A percentile compares a stretch with the other conserved stretches of the same genome.
These are phyloP conservation scores for Tricholoma terreum DNA, from an alignment of 768 basidiomycete species.

Conservation along the genomic window DNA sequence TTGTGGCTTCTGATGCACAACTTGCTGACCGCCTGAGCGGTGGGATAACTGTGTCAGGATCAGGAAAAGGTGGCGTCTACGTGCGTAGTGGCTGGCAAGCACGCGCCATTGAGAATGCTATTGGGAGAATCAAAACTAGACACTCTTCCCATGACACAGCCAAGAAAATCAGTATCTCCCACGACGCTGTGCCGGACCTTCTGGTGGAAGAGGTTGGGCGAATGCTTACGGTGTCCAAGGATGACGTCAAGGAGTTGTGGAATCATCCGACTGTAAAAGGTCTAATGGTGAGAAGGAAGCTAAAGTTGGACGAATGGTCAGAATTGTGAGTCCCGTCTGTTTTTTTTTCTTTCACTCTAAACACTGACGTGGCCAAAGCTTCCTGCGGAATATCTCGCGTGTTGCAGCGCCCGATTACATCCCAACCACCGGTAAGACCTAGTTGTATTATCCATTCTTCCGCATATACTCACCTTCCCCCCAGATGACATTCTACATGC, in stretches of 20 bases:
- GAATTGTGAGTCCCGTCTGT: conserved; percentile 65
- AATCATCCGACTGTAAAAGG: conserved; percentile 65
- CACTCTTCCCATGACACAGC: conserved; percentile 23
- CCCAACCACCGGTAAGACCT: conserved; percentile 63
- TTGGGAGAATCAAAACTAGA: conserved; percentile 35
- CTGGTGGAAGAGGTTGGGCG: conserved; percentile 59
- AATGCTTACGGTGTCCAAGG: conserved; percentile 54
- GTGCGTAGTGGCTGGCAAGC: conserved; percentile 84
- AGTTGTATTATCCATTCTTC: conserved; percentile 1
- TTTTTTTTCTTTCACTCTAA: neutral
- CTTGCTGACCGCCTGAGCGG: conserved; percentile 74
- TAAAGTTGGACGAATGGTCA: conserved; percentile 84
- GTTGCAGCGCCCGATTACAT: conserved; percentile 68
- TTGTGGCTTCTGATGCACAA: conserved; percentile 58
- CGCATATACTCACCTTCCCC: conserved; percentile 28
- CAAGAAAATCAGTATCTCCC: conserved; percentile 29
- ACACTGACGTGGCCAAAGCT: conserved; percentile 43
- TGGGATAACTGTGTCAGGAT: conserved; percentile 67
- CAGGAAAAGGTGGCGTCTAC: conserved; percentile 72
- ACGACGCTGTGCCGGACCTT: conserved; percentile 43
- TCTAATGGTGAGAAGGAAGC: conserved; percentile 61
- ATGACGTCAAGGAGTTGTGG: conserved; percentile 75
- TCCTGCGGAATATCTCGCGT: conserved; percentile 69
- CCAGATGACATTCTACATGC: conserved; percentile 84
- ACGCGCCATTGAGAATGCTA: conserved; percentile 55